Percentiles rank a stretch among this genome's conserved stretches.
phyloP scores from a whole-genome alignment of 768 basidiomycete species.

The Amanita rimosa region DNA sequence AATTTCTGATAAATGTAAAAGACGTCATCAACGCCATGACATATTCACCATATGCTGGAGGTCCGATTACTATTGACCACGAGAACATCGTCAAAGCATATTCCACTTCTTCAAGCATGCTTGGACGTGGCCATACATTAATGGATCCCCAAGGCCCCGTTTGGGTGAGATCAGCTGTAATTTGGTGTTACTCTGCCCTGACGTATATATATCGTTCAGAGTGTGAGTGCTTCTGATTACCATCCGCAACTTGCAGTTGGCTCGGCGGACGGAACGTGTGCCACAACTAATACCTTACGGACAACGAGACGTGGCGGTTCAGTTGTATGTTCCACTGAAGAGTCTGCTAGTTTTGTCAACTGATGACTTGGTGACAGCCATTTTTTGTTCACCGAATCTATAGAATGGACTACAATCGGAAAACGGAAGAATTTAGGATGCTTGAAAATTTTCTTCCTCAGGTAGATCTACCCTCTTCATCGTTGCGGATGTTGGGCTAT shows the following conservation, averaged over 20 bases:
- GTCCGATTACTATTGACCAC: constrained; percentile 69
- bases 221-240: constrained; percentile 64
- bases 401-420: constrained; percentile 80
- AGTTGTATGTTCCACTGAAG: constrained; percentile 37
- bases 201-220: constrained; percentile 27
- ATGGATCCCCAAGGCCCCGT: constrained; percentile 71
- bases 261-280: constrained; percentile 73
- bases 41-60: constrained; percentile 58
- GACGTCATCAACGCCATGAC: constrained; percentile 62
- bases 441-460: constrained; percentile 78
- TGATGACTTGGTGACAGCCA: constrained; percentile 30
- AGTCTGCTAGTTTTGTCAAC: background rate
- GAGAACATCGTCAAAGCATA: constrained; percentile 74
- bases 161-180: constrained; percentile 45
- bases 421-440: constrained; percentile 70
- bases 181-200: background rate
- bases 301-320: constrained; percentile 60
- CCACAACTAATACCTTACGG: constrained; percentile 61
- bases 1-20: constrained; percentile 14
- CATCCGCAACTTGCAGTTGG: constrained; percentile 81
- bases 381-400: constrained; percentile 74
- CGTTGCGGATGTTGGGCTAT: background rate
- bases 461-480: constrained; percentile 22
- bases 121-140: constrained; percentile 62
- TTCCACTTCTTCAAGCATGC: constrained; percentile 58